Base-by-base conservation (phyloP, 1,284 basidiomycete species). In the Retiboletus flavoniger region DNA sequence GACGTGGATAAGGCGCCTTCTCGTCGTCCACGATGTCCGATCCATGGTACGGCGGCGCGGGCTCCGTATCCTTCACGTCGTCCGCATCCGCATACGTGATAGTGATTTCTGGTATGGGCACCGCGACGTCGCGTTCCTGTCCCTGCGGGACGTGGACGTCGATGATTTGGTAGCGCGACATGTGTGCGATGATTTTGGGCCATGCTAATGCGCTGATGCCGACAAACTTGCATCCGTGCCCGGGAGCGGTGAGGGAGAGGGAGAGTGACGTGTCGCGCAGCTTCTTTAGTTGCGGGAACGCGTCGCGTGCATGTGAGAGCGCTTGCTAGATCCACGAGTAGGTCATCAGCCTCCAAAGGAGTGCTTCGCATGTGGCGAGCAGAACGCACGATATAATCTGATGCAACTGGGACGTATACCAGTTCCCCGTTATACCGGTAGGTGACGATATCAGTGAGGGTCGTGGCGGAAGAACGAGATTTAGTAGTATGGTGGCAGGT, bases 201-300 rank as follows among this genome's bases (percentile, higher is more conserved):
- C 85, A 87, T n/a, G 81, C 84, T 29, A 73, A 75, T 21, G 78
- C 74, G 3, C 79, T 79, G 38, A 87, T 82, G 21, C 78, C 75
- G 7, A 85, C 78, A 13, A 63, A 59, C 9, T 63, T 66, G 26
- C 60, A 62, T 21, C 66, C 61, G 1, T 69, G 69, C 17, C 68
- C 70, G 35, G 74, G 69, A 10, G 69, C 62, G 5, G 74, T 69
- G 13, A 77, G 66, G 40, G 72, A 74, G 59, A 88, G 78, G 7
- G 74, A 67, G 7, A 87, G 78, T 3, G 74, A 72, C 1, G 74
- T 62, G 31, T 74, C 69, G 3, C 72, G 61, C 11, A 80, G 55
- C 11, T 63, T 53, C 16, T 58, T 64, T 26, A 87, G 78, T 42
- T 78, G 50, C 4, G 72, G 71, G 0, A 71, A 63, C 73, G 84